Conservation (phyloP, 2,329 filamentous ascomycete species). For the Sarocladium kiliense region DNA sequence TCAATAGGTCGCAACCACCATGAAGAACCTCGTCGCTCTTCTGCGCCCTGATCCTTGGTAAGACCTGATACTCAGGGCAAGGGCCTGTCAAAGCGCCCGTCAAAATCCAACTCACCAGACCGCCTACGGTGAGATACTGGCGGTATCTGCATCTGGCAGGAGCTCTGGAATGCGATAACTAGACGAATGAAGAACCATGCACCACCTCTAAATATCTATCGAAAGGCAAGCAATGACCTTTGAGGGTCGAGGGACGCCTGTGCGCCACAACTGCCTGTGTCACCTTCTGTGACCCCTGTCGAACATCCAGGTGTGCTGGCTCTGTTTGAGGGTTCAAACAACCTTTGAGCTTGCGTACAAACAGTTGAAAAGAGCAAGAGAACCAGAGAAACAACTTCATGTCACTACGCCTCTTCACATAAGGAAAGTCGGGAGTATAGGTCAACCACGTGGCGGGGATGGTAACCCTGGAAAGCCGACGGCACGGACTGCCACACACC, state of each 20-base stretch:
- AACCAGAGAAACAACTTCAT: background rate
- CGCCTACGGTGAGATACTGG: too few relatives aligned
- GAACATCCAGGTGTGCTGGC: background rate
- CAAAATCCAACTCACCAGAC: background rate
- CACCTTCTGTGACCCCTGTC: background rate
- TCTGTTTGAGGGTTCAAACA: too few relatives aligned
- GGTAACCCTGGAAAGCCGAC: background rate
- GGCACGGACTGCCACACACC: background rate
- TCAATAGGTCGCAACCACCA: too few relatives aligned
- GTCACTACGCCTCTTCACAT: background rate
- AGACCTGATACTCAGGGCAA: too few relatives aligned
- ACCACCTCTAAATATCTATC: too few relatives aligned
- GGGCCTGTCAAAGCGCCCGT: background rate
- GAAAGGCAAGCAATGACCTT: background rate
- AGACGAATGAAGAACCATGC: too few relatives aligned
- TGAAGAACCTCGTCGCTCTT: too few relatives aligned
- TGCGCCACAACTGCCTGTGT: background rate
- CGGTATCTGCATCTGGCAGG: too few relatives aligned
- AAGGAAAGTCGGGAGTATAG: background rate
- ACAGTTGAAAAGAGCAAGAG: background rate
- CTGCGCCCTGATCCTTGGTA: background rate
- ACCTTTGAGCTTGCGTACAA: too few relatives aligned
- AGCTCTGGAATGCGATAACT: too few relatives aligned
- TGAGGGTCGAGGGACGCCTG: background rate
- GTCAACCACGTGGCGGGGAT: slow-evolving; percentile 3